Evolutionary conservation across 2,329 filamentous ascomycete genomes (phyloP).

Genomic region (Arthrinium phaeospermum): DNA sequence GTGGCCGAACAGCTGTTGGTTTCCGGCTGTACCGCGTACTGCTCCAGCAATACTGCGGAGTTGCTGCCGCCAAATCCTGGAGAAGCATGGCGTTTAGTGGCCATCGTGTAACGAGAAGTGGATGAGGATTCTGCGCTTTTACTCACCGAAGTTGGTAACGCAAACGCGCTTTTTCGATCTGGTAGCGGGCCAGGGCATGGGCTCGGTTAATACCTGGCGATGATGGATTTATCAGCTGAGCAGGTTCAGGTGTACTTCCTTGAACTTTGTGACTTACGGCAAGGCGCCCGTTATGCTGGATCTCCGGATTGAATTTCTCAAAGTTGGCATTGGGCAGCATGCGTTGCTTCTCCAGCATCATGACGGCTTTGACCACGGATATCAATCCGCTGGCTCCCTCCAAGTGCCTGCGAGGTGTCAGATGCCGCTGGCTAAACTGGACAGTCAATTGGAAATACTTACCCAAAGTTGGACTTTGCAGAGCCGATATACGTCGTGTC

Average conservation of each 20-base stretch:
- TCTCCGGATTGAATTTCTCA: neutral
- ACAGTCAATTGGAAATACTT: neutral
- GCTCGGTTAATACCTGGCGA: neutral
- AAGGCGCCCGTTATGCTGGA: neutral
- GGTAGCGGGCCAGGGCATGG: neutral
- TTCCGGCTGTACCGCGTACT: neutral
- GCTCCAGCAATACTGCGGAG: neutral
- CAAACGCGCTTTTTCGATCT: neutral
- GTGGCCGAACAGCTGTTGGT: neutral
- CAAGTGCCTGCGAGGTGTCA: neutral
- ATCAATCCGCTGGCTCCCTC: neutral
- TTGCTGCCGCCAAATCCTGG: neutral
- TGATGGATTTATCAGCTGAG: neutral
- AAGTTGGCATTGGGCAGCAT: constrained; percentile 5
- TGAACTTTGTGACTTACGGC: neutral
- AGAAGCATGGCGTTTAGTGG: neutral
- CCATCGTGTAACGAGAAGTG: no score
- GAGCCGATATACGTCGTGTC: neutral
- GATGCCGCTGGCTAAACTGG: neutral
- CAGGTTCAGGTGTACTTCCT: no score
- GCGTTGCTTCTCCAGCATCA: neutral
- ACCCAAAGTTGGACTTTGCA: neutral
- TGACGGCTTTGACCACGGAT: neutral
- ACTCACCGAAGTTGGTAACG: constrained; percentile 1
- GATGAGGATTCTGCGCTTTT: no score